Evolutionary conservation across 2,329 filamentous ascomycete genomes (phyloP), one percentile per base, ranked within the genome.

Genomic region (Thermomyces lanuginosus): DNA sequence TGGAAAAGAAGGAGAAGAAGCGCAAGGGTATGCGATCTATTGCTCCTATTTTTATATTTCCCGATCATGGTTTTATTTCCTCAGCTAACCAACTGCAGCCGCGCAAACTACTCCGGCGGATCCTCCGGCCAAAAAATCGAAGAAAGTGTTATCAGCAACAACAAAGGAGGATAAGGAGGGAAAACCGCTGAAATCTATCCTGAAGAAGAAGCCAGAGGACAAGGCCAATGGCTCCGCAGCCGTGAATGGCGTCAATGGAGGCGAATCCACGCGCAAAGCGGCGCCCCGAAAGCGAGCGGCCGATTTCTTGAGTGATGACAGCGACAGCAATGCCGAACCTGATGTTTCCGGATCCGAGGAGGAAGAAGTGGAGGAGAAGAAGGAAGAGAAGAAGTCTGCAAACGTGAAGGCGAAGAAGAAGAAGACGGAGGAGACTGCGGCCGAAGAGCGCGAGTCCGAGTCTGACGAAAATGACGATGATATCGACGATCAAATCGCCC

Each of bases 111-210:
- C n/a, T n/a, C n/a, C 44, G 28, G 49, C 46, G 33, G 63, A 66
- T 27, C 39, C 53, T 13, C 66, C 66, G 21, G 63, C 65, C 7
- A 63, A 62, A 31, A 78, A 76, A 44, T 69, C 71, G 14, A 76
- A 76, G 45, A 59, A 58, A 38, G 49, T 45, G 17, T 13, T 18
- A 36, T 46, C 49, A 26, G 38, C 41, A 27, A 29, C 40, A 24
- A 40, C 52, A 26, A 19, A 36, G 21, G 27, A 44, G 21, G 40
- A 49, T 19, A 38, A 45, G 16, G 22, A n/a, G n/a, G n/a, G n/a
- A n/a, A n/a, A n/a, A n/a, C n/a, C 40, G 14, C 39, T 47, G 18
- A 50, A 52, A 38, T 37, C 50, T 4, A 42, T 41, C 28, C 25
- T 45, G 32, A 53, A 55, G 32, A 49, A 44, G 37, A 40, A 42